Evolutionary conservation across 352 stramenopile genomes (phyloP), one percentile per base, ranked within the genome.

Genomic region (Globisporangium echinulatum): DNA sequence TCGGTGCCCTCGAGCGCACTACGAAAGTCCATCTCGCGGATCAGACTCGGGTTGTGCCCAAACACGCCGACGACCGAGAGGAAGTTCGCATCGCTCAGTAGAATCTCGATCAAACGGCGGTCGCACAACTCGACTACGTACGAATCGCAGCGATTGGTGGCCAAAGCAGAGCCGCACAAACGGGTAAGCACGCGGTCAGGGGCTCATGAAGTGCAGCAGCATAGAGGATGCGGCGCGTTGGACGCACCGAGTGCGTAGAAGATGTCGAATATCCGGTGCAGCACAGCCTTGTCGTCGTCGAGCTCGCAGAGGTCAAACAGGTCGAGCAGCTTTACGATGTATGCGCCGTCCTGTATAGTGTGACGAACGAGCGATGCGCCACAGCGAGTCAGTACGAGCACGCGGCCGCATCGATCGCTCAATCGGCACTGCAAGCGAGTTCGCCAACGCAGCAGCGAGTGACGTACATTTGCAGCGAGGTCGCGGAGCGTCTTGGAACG

Each of bases 1-100:
- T 68, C 60, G 39, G 71, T 69, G 61, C 71, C 70, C 62, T 92
- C 82, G 33, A 94, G 62, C 7, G 73, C 75, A 37, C 70, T 70
- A 36, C 85, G 69, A 58, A 94, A 94, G 49, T 89, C 77, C 68
- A 91, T 89, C 54, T 87, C 76, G 19, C 68, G 69, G 58, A 92
- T 84, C 43, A 92, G 67, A 40, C 77, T 71, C 2, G 82, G 85
- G 58, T 94, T 94, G 67, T 90, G 76, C 13, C 82, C 85, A 40
- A 94, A 82, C 15, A 92, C 82, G 53, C 82, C 82, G 40, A 94
- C 73, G 14, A 94, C 79, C 42, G 84, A 90, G 50, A 92, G 67
- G 54, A 94, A 94, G 64, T 92, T 88, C 15, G 68, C 56, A 52
- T 92, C 82, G 57, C 59, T 87, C 36, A 94, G 63, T 46, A 94